These are phyloP conservation scores for Diplocarpon rosae DNA, from an alignment of 2,329 filamentous ascomycete genomes.

Conservation along the genomic window DNA sequence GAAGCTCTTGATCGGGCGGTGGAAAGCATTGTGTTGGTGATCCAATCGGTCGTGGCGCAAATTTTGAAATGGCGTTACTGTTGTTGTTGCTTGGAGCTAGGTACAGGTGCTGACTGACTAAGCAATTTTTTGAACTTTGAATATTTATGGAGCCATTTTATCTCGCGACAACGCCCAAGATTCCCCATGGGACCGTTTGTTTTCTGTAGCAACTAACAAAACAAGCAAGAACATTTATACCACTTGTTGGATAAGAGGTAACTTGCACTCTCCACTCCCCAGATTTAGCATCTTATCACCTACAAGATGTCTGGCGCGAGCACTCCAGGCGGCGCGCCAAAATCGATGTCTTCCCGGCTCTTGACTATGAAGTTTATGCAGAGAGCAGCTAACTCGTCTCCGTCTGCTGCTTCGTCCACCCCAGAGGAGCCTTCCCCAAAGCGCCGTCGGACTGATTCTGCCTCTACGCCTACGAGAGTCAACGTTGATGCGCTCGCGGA, in stretches of 20 bases:
- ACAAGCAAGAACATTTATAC: too few species aligned
- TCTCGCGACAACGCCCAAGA: too few species aligned
- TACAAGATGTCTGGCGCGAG: slow-evolving; percentile 21
- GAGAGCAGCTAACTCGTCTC: slow-evolving; percentile 56
- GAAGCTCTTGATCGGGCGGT: slow-evolving; percentile 30
- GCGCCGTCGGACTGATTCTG: slow-evolving; percentile 42
- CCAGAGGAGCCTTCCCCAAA: slow-evolving; percentile 46
- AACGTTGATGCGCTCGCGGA: slow-evolving; percentile 39
- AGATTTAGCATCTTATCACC: too few species aligned
- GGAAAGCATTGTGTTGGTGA: slow-evolving; percentile 32
- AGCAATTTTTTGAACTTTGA: slow-evolving; percentile 5
- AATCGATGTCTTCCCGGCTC: slow-evolving; percentile 75
- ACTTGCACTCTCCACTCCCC: too few species aligned
- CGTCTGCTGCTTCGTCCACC: slow-evolving; percentile 33
- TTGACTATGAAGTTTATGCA: slow-evolving; percentile 99
- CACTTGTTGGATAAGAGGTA: too few species aligned
- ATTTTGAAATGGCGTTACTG: slow-evolving; percentile 6
- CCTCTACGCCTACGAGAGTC: slow-evolving; percentile 23
- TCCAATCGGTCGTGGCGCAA: slow-evolving; percentile 19
- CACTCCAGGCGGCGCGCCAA: slow-evolving; percentile 34
- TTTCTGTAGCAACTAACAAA: too few species aligned
- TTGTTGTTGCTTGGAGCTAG: slow-evolving; percentile 1
- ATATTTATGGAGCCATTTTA: too few species aligned
- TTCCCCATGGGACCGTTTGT: too few species aligned
- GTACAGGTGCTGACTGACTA: slow-evolving; percentile 7